Conservation (phyloP, 768 basidiomycete genomes). For the Pisolithus albus region DNA sequence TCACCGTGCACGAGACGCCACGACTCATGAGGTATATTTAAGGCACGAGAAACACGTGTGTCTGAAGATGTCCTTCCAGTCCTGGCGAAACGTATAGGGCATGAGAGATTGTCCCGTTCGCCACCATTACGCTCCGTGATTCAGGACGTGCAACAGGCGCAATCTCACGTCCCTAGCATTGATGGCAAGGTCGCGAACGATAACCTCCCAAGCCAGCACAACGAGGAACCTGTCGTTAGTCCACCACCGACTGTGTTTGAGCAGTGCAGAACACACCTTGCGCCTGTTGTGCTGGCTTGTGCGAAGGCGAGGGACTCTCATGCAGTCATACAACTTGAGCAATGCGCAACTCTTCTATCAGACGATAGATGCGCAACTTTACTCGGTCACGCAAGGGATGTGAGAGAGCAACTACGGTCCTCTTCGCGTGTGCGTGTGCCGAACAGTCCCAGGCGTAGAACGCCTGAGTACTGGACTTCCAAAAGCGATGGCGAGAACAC, state of each 20-base stretch:
- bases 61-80: conserved; percentile 9
- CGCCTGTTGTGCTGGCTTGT: conserved; percentile 18
- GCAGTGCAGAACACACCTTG: conserved; percentile 20
- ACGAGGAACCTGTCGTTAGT: neutral
- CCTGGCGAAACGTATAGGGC: conserved; percentile 1
- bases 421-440: neutral
- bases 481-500: conserved; percentile 4
- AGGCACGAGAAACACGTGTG: conserved; percentile 6
- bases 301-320: conserved; percentile 11
- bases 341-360: conserved; percentile 21
- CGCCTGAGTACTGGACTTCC: conserved; percentile 6
- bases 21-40: neutral
- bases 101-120: conserved; percentile 1
- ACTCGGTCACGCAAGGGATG: conserved; percentile 19
- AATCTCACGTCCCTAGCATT: neutral
- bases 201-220: neutral
- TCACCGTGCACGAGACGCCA: conserved; percentile 4
- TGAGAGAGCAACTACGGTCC: conserved; percentile 17
- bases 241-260: conserved; percentile 15
- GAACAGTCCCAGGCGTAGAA: conserved; percentile 1
- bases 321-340: conserved; percentile 10
- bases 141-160: neutral
- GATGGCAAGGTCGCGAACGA: neutral
- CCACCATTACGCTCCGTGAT: neutral
- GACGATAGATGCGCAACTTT: conserved; percentile 20